Conservation (phyloP, 495 filamentous ascomycete genomes). For the Symbiotaphrina buchneri region DNA sequence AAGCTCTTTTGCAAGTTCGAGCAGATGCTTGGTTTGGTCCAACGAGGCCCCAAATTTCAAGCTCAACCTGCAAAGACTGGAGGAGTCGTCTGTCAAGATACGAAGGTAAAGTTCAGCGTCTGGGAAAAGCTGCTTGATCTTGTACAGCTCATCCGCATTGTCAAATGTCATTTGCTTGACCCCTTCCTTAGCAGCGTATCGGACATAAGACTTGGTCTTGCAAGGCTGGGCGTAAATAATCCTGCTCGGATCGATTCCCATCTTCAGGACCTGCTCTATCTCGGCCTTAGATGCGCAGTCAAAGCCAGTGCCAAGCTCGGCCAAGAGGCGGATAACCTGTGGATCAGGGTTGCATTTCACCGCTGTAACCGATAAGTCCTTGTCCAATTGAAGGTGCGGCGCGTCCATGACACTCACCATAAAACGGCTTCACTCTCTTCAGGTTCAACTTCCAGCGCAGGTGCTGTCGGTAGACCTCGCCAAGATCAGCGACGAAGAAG, state of each 20-base stretch:
- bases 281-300: constrained; percentile 96
- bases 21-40: constrained; percentile 52
- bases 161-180: constrained; percentile 99
- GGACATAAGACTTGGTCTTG: constrained; percentile 95
- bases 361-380: constrained; percentile 23
- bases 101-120: constrained; percentile 79
- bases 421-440: constrained; percentile 84
- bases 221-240: constrained; percentile 99
- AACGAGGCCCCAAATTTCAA: constrained; percentile 89
- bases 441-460: constrained; percentile 93
- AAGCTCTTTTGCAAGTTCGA: constrained; percentile 65
- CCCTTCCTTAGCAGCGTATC: constrained; percentile 57
- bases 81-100: constrained; percentile 89
- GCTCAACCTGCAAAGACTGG: constrained; percentile 79
- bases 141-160: constrained; percentile 92
- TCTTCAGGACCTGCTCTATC: constrained; percentile 70
- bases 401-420: constrained; percentile 45
- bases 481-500: constrained; percentile 95
- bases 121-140: constrained; percentile 80
- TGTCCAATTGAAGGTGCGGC: constrained; percentile 1
- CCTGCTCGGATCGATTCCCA: constrained; percentile 70
- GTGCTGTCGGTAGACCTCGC: constrained; percentile 96
- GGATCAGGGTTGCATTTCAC: constrained; percentile 97
- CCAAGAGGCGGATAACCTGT: constrained; percentile 69
- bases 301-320: constrained; percentile 78